phyloP scores from a whole-genome alignment of 305 asterid genomes.

The Fraxinus sp. region DNA sequence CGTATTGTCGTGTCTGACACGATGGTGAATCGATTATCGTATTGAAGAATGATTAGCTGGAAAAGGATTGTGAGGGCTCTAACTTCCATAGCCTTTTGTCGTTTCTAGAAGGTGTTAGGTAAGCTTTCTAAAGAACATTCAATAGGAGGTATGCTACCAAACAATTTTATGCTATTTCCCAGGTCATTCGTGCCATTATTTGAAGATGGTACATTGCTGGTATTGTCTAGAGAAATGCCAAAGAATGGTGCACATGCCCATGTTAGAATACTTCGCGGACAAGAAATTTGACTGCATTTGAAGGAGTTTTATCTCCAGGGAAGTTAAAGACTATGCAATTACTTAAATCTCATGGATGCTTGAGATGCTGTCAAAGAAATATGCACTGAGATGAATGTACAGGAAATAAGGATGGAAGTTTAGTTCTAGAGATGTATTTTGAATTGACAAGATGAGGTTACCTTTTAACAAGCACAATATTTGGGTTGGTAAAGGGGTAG shows the following conservation, averaged over 20 bases:
- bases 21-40: background rate
- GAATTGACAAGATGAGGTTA: background rate
- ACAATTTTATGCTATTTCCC: background rate
- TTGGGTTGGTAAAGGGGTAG: background rate
- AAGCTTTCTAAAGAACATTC: background rate
- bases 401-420: background rate
- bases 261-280: background rate
- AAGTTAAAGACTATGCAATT: background rate
- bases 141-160: background rate
- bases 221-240: background rate
- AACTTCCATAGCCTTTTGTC: background rate
- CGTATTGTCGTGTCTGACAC: no score
- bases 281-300: background rate
- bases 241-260: background rate
- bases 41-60: background rate
- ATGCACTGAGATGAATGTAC: background rate
- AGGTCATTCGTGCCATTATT: background rate
- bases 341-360: background rate
- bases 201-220: background rate
- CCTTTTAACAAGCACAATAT: background rate
- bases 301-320: background rate
- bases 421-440: background rate
- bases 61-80: background rate
- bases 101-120: background rate
- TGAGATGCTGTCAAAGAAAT: background rate